Percentiles rank a stretch among this genome's conserved stretches.
Evolutionary conservation across 495 filamentous ascomycete species (phyloP).

Genomic region (Choiromyces venosus): DNA sequence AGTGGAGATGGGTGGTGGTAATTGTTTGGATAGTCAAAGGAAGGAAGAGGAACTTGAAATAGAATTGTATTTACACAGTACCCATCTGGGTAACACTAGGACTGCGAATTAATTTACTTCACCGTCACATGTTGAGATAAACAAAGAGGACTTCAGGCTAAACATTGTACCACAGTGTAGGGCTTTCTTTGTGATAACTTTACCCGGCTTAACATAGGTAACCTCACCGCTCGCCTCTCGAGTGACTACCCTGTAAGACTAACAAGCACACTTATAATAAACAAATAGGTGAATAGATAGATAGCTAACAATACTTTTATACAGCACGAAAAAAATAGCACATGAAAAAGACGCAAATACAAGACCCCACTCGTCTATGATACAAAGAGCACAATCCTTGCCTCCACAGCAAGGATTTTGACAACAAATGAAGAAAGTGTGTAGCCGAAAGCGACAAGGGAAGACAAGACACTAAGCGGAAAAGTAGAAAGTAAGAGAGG

Average conservation of each 20-base stretch:
- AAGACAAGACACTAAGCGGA: not conserved
- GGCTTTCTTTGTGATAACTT: too few relatives aligned
- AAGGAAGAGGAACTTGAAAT: too few relatives aligned
- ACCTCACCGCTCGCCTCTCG: too few relatives aligned
- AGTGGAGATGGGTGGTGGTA: not conserved
- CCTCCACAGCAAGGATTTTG: not conserved
- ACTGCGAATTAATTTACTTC: too few relatives aligned
- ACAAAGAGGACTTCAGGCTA: too few relatives aligned
- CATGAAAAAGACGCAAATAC: not conserved
- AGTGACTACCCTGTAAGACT: not conserved
- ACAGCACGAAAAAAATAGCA: too few relatives aligned
- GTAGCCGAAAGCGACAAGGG: not conserved
- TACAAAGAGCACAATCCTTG: not conserved
- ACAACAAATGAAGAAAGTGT: not conserved
- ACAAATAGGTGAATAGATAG: not conserved
- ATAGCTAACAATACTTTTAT: not conserved
- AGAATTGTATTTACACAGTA: not conserved
- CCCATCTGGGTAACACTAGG: not conserved
- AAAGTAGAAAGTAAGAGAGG: not conserved
- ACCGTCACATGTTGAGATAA: too few relatives aligned
- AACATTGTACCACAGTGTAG: too few relatives aligned
- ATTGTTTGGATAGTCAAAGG: not conserved
- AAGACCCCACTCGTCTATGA: not conserved
- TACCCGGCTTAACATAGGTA: too few relatives aligned
- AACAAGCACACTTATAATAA: not conserved